Percentiles rank a stretch among this genome's conserved stretches.
These are phyloP conservation scores for Kluyveromyces aestuarii DNA, from an alignment of 805 yeast genomes.

Conservation along the genomic window DNA sequence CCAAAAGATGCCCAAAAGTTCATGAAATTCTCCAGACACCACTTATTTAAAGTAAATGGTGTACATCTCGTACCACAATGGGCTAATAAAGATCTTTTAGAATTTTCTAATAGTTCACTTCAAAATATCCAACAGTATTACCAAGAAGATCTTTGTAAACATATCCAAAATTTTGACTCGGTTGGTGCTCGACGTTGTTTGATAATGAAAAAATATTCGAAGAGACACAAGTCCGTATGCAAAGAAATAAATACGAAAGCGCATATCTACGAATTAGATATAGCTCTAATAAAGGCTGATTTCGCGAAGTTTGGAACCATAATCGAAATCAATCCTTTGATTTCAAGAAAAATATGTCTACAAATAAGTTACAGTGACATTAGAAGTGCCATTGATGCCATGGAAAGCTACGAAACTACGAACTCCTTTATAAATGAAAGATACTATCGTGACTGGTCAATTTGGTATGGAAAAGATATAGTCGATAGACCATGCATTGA, in stretches of 20 bases:
- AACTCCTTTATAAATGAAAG: constrained; percentile 31
- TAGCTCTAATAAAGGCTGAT: constrained; percentile 38
- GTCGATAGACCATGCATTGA: constrained; percentile 45
- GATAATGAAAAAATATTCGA: constrained; percentile 34
- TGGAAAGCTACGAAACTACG: constrained; percentile 33
- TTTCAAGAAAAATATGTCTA: constrained; percentile 55
- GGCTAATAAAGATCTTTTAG: constrained; percentile 21
- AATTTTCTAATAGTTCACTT: constrained; percentile 5
- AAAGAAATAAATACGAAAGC: constrained; percentile 22
- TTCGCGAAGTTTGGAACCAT: constrained; percentile 51
- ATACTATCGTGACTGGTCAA: constrained; percentile 47
- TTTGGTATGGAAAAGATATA: constrained; percentile 60
- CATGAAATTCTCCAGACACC: constrained; percentile 40
- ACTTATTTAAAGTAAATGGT: constrained; percentile 55
- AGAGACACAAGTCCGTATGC: constrained; percentile 11
- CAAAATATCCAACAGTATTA: constrained; percentile 10
- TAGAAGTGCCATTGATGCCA: constrained; percentile 50
- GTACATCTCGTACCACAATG: constrained; percentile 37
- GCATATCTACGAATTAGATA: constrained; percentile 38
- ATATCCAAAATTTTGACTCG: constrained; percentile 3
- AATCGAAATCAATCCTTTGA: constrained; percentile 54
- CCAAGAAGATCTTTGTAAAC: constrained; percentile 3
- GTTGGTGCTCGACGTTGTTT: constrained; percentile 48
- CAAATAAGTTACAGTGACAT: constrained; percentile 52
- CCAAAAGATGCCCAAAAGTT: constrained; percentile 47